Base-by-base conservation (phyloP, 73 alveolate species). In the Blepharisma japonicum region DNA sequence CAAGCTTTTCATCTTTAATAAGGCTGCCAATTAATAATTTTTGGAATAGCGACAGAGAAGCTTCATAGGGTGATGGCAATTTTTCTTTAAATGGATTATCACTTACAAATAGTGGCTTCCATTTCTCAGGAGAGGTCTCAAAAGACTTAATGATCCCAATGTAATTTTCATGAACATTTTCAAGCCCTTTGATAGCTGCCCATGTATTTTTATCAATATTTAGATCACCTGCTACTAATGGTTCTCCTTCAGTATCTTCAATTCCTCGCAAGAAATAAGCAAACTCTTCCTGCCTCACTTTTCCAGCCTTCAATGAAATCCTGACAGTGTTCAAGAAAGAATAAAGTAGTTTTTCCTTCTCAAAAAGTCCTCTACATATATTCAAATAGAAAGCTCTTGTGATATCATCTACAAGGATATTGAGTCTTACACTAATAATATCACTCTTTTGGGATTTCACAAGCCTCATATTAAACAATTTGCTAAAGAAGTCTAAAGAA, bases 281-380 rank as follows among this genome's bases (percentile, higher is more conserved):
- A 98, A 98, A 95, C 72, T 97, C 99, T 27, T 95, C 94, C 0
- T 85, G 87, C 4, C 91, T 86, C 68, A 97, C 94, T 39, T 79
- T 45, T 66, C 79, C 77, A 6, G 92, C 83, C 23, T 87, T 86
- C 55, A 91, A 92, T 82, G 94, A 81, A 74, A 95, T 97, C 23
- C 91, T 81, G 21, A 97, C 80, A 51, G 98, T 96, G 25, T 92
- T 94, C 45, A 96, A 86, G 91, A 96, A 97, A 55, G 98, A 86
- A 83, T 93, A 95, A 76, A 93, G 88, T 66, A 97, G 87, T 80
- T 96, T 96, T 87, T 94, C 99, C 85, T 93, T 97, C 88, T 97
- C 99, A 80, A 98, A 98, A 27, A 98, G 95, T 71, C 99, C 99
- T 86, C 99, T 86, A 71, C 99, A 97, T 47, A 98, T 97, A 90